These are phyloP conservation scores for Xylariaceae sp. DNA, from an alignment of 2,329 filamentous ascomycete genomes.

Conservation along the genomic window DNA sequence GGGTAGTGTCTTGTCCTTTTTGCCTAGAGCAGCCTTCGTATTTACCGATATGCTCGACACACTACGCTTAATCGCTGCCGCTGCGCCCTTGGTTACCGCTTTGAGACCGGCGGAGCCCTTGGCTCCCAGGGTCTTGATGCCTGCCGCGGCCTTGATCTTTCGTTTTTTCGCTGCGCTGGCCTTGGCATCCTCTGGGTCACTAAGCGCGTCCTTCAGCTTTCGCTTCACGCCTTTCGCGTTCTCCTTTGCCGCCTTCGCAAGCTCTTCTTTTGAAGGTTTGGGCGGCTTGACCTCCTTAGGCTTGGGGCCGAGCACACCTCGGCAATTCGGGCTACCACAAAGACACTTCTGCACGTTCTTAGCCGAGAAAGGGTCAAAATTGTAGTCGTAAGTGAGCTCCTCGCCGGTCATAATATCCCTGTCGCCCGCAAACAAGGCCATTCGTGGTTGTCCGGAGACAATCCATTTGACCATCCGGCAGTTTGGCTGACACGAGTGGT, in stretches of 20 bases:
- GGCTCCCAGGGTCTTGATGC: slow-evolving; percentile 34
- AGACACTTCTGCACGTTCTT: slow-evolving; percentile 66
- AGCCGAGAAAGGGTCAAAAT: slow-evolving; percentile 64
- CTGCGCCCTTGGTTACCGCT: slow-evolving; percentile 34
- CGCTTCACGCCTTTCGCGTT: slow-evolving; percentile 49
- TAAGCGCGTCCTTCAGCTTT: slow-evolving; percentile 52
- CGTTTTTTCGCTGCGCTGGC: slow-evolving; percentile 40
- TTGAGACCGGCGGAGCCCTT: slow-evolving; percentile 32
- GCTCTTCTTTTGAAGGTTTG: slow-evolving; percentile 43
- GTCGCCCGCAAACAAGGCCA: slow-evolving; percentile 94
- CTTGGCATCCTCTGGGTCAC: slow-evolving; percentile 35
- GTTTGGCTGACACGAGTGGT: slow-evolving; percentile 94
- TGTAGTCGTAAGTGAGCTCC: slow-evolving; percentile 91
- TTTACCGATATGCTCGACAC: slow-evolving; percentile 39
- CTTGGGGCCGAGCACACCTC: slow-evolving; percentile 60
- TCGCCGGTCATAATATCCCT: slow-evolving; percentile 88
- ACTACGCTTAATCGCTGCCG: slow-evolving; percentile 38
- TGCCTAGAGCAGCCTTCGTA: slow-evolving; percentile 32
- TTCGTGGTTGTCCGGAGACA: slow-evolving; percentile 85
- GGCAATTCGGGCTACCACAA: slow-evolving; percentile 60
- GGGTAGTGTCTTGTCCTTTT: slow-evolving; percentile 25
- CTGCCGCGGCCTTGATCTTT: slow-evolving; percentile 42
- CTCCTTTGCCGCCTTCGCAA: slow-evolving; percentile 34
- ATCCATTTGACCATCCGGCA: slow-evolving; percentile 99
- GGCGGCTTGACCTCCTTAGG: slow-evolving; percentile 51